Evolutionary conservation across 305 asterid genomes (phyloP).

Genomic region (Fraxinus sp.): DNA sequence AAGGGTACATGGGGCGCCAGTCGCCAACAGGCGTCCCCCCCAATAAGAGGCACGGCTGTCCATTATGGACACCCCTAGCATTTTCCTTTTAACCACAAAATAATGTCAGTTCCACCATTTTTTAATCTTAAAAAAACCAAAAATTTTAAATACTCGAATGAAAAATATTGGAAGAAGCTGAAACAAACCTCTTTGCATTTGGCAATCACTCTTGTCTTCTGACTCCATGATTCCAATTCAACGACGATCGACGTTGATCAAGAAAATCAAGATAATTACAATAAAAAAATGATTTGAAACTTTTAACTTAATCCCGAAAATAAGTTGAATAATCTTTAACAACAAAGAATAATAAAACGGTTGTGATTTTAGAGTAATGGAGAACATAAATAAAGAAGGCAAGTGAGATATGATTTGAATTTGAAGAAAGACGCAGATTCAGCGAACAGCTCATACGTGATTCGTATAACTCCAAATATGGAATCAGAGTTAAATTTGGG

Average conservation of each 20-base stretch:
- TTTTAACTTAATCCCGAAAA: not conserved
- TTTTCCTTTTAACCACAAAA: not conserved
- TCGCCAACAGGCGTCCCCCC: no score
- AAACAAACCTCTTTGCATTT: slow-evolving; percentile 24
- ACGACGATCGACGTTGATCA: not conserved
- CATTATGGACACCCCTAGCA: no score
- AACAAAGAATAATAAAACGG: not conserved
- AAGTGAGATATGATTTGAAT: slow-evolving; percentile 18
- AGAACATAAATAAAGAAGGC: slow-evolving; percentile 18
- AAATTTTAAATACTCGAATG: not conserved
- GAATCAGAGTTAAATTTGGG: not conserved
- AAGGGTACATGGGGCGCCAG: no score
- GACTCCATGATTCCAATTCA: slow-evolving; percentile 22
- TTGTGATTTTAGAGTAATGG: slow-evolving; percentile 3
- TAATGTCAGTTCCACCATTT: not conserved
- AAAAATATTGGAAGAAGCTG: not conserved
- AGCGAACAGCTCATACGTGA: slow-evolving; percentile 16
- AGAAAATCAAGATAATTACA: not conserved
- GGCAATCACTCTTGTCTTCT: slow-evolving; percentile 24
- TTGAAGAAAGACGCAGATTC: slow-evolving; percentile 24
- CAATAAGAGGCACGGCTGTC: no score
- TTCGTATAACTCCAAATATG: not conserved
- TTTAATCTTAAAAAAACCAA: not conserved
- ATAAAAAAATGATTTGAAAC: not conserved
- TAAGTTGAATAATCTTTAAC: slow-evolving; percentile 18